Evolutionary conservation across 208 protist genomes (phyloP).

Genomic region (Crithidia bombi): DNA sequence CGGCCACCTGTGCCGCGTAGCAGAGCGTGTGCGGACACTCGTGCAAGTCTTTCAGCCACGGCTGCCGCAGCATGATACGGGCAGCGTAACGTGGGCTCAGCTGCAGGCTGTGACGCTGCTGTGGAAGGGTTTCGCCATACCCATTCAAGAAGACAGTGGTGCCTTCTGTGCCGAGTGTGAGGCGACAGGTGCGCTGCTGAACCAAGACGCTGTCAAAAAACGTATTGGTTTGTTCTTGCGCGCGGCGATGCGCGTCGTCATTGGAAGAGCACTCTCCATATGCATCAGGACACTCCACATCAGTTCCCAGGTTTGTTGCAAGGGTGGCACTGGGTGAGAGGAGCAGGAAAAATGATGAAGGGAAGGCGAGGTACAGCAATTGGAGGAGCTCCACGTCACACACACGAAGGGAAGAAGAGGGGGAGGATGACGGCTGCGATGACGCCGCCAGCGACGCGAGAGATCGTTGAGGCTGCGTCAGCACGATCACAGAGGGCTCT

Average conservation of each 20-base stretch:
- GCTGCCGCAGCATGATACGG: constrained; percentile 13
- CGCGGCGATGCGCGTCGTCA: not conserved
- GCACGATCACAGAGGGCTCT: constrained; percentile 14
- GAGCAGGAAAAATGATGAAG: constrained; percentile 10
- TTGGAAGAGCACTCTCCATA: too few relatives aligned
- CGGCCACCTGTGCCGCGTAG: constrained; percentile 16
- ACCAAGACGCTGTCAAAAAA: constrained; percentile 8
- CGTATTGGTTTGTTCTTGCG: not conserved
- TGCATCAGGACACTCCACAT: not conserved
- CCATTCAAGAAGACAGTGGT: not conserved
- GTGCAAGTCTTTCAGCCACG: constrained; percentile 29
- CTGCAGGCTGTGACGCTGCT: constrained; percentile 16
- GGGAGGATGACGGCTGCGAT: not conserved
- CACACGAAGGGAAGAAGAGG: too few relatives aligned
- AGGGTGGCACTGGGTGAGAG: not conserved
- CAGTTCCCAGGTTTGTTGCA: not conserved
- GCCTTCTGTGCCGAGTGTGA: constrained; percentile 20
- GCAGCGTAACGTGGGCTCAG: constrained; percentile 5
- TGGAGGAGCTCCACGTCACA: constrained; percentile 7
- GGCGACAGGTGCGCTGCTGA: constrained; percentile 21
- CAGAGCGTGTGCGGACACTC: constrained; percentile 18
- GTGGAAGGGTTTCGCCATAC: not conserved
- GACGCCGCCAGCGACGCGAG: not conserved
- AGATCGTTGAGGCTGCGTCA: constrained; percentile 12
- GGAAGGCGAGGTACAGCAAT: constrained; percentile 11